phyloP scores from a whole-genome alignment of 2,329 filamentous ascomycete species.

The Zasmidium cellare region DNA sequence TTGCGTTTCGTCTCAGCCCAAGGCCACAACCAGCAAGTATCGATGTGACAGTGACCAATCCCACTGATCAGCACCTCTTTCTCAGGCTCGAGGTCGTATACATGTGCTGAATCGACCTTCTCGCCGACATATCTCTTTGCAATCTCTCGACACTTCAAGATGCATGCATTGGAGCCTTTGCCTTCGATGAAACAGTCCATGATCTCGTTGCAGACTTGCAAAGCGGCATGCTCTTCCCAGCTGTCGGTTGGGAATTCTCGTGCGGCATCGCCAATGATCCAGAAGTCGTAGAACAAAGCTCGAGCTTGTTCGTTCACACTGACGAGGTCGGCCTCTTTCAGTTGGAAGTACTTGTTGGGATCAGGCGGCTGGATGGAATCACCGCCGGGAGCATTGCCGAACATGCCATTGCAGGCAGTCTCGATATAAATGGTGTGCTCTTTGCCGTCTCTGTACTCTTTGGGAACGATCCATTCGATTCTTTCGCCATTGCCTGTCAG shows the following conservation, averaged over 20 bases:
- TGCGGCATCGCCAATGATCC: constrained; percentile 91
- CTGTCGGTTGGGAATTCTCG: constrained; percentile 86
- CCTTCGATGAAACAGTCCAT: constrained; percentile 87
- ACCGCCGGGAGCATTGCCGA: constrained; percentile 83
- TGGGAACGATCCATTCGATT: constrained; percentile 85
- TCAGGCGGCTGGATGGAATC: constrained; percentile 86
- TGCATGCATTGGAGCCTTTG: constrained; percentile 68
- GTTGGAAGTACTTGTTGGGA: constrained; percentile 76
- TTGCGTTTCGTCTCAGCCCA: constrained; percentile 98
- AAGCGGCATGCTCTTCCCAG: constrained; percentile 83
- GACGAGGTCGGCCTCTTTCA: constrained; percentile 79
- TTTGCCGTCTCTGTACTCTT: constrained; percentile 78
- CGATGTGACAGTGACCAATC: constrained; percentile 96
- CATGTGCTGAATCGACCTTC: constrained; percentile 75
- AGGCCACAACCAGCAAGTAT: constrained; percentile 98
- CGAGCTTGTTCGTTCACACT: constrained; percentile 85
- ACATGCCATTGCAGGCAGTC: constrained; percentile 99
- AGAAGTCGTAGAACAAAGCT: constrained; percentile 85
- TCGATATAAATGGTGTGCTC: constrained; percentile 92
- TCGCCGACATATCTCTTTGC: constrained; percentile 80
- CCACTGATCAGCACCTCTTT: constrained; percentile 77
- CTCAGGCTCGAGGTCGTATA: constrained; percentile 65
- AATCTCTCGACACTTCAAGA: constrained; percentile 77
- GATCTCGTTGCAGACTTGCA: constrained; percentile 80
- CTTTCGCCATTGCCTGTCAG: constrained; percentile 87